Evolutionary conservation across 1,284 basidiomycete genomes (phyloP), one percentile per base, ranked within the genome.

Genomic region (Malassezia psittaci): DNA sequence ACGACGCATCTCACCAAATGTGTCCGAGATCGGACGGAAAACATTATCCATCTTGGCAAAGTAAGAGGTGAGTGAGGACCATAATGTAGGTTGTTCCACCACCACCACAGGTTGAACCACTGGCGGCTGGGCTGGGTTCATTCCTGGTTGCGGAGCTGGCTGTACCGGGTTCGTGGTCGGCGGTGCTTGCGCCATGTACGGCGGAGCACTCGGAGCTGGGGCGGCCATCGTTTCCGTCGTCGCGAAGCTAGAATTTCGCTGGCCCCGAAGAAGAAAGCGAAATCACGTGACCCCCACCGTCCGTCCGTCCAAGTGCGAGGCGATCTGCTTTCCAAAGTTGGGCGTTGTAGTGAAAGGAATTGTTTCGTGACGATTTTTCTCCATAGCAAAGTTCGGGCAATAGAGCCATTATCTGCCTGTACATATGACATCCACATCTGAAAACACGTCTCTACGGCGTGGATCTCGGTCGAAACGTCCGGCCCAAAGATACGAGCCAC

Each of bases 11-110:
- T 48, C 41, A 10, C 40, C 42, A 37, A 64, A 52, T 1, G 56
- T 54, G 9, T 60, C 63, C 51, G 49, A 58, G 48, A 69, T 21
- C 5, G 69, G 67, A 7, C 63, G 48, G 16, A 69, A 51, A 36
- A 72, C 45, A 37, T 66, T 66, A 48, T 68, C 63, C 45, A 68
- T 33, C 29, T 45, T 29, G 16, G 51, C 15, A 32, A 61, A 61
- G 54, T 59, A 59, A 35, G 41, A 45, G 16, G 36, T 19, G 35
- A 57, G 51, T 47, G 55, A 35, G 36, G 38, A 37, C 45, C 39
- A 32, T 11, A 48, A 16, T 34, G 39, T 29, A 35, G 55, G 48
- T 46, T 52, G 35, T 34, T 46, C 35, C 15, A 37, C 24, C 12
- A 48, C 50, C 12, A 47, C 50, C n/a, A 24, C 19, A n/a, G 40